phyloP scores from a whole-genome alignment of 176 grass and related monocot species.

The Oryza meyeriana region DNA sequence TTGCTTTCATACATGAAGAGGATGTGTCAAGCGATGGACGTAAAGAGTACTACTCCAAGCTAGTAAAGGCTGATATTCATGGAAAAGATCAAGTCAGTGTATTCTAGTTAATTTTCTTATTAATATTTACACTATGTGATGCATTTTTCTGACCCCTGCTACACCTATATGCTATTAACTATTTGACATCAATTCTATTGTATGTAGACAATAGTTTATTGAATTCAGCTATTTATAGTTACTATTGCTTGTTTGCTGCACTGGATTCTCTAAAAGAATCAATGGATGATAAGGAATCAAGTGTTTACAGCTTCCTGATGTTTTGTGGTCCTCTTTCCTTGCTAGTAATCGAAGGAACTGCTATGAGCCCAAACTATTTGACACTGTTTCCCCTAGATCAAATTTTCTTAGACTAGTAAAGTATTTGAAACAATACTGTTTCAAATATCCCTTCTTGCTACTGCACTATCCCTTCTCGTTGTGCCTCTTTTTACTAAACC shows the following conservation, averaged over 20 bases:
- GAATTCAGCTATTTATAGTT: background rate
- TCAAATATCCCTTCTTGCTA: background rate
- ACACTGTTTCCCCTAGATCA: background rate
- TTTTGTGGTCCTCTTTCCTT: background rate
- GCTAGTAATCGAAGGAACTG: background rate
- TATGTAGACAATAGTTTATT: background rate
- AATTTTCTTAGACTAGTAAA: background rate
- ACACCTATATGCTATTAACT: background rate
- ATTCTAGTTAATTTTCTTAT: conserved; percentile 1
- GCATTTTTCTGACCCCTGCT: background rate
- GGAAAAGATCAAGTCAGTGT: conserved; percentile 93
- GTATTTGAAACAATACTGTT: background rate
- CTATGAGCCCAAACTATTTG: background rate
- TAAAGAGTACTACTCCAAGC: conserved; percentile 88
- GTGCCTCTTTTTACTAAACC: background rate
- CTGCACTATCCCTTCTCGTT: background rate
- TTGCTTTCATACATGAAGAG: conserved; percentile 95
- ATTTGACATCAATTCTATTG: background rate
- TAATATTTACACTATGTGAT: conserved; percentile 4
- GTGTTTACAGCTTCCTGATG: background rate
- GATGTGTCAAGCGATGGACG: conserved; percentile 43
- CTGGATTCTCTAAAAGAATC: background rate
- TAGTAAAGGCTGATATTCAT: conserved; percentile 90
- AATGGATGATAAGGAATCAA: background rate
- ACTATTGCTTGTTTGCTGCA: background rate